These are phyloP conservation scores for Clathrus columnatus DNA, from an alignment of 768 basidiomycete species.

Conservation along the genomic window DNA sequence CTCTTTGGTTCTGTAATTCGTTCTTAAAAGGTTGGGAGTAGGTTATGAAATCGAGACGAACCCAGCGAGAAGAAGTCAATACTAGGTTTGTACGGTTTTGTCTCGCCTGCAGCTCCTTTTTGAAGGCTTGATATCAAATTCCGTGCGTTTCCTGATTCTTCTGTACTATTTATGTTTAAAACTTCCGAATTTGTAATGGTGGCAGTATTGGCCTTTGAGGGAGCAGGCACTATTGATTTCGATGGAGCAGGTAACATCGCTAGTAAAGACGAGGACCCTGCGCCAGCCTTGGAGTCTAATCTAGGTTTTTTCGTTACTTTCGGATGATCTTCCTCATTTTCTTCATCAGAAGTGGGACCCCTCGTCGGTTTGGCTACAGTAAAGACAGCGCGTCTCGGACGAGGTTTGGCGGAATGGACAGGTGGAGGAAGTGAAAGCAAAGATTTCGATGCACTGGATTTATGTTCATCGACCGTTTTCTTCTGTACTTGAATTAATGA, in stretches of 20 bases:
- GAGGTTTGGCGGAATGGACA: conserved; percentile 15
- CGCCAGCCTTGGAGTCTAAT: conserved; percentile 35
- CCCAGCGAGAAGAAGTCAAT: conserved; percentile 67
- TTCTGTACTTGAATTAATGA: conserved; percentile 14
- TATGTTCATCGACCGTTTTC: conserved; percentile 11
- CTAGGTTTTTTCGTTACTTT: conserved; percentile 55
- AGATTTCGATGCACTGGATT: conserved; percentile 24
- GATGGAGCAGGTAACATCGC: conserved; percentile 73
- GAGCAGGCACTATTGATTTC: conserved; percentile 35
- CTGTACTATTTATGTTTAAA: conserved; percentile 26
- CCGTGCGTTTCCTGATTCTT: conserved; percentile 2
- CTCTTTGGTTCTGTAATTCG: conserved; percentile 17
- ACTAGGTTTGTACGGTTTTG: conserved; percentile 25
- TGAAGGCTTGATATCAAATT: conserved; percentile 10
- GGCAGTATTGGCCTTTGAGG: conserved; percentile 14
- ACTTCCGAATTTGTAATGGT: not conserved
- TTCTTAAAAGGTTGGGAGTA: conserved; percentile 13
- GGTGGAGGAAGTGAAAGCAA: conserved; percentile 30
- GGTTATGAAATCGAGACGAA: conserved; percentile 19
- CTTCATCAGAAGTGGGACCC: conserved; percentile 34
- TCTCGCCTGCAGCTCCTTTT: conserved; percentile 2
- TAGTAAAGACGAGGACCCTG: conserved; percentile 55
- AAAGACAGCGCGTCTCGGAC: conserved; percentile 21
- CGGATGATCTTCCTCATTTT: conserved; percentile 28
- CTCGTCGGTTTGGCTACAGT: conserved; percentile 38